Evolutionary conservation across 2,329 filamentous ascomycete species (phyloP).

Genomic region (Malbranchea zuffiana): DNA sequence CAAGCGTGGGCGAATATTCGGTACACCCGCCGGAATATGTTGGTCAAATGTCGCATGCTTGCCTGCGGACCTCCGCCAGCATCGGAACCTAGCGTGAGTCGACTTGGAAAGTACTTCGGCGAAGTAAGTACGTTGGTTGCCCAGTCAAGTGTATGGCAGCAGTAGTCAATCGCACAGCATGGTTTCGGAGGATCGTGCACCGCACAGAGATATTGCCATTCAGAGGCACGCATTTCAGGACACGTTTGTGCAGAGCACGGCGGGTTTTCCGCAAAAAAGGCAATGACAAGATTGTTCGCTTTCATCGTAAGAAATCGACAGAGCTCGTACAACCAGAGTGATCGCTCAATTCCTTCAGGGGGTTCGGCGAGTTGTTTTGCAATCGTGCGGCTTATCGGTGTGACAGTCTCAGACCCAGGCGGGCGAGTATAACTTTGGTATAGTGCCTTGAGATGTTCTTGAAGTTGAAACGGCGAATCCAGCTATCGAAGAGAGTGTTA

Average conservation of each 20-base stretch:
- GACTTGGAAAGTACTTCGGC: conserved; percentile 87
- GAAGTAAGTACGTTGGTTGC: conserved; percentile 89
- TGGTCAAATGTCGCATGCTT: conserved; percentile 62
- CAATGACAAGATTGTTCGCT: conserved; percentile 83
- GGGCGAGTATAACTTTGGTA: conserved; percentile 71
- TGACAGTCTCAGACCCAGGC: conserved; percentile 45
- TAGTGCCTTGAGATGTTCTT: conserved; percentile 89
- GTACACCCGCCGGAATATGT: conserved; percentile 88
- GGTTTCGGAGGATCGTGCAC: conserved; percentile 94
- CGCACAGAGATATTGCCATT: conserved; percentile 98
- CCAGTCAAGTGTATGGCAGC: conserved; percentile 97
- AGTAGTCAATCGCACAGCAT: conserved; percentile 98
- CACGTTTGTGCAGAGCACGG: conserved; percentile 83
- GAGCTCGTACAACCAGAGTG: conserved; percentile 94
- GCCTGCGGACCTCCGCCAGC: conserved; percentile 33
- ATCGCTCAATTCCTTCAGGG: conserved; percentile 70
- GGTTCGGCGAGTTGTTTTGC: conserved; percentile 67
- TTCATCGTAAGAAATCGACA: conserved; percentile 92
- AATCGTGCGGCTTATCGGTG: conserved; percentile 63
- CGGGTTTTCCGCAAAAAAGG: conserved; percentile 81
- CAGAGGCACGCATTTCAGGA: conserved; percentile 94
- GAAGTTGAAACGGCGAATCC: conserved; percentile 92
- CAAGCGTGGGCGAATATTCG: conserved; percentile 97
- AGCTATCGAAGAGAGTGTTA: conserved; percentile 48
- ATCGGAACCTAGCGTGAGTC: conserved; percentile 51